Percentiles rank a stretch among this genome's conserved stretches.
phyloP scores from a whole-genome alignment of 768 basidiomycete genomes.

The Boletus pseudo-olivaceus region DNA sequence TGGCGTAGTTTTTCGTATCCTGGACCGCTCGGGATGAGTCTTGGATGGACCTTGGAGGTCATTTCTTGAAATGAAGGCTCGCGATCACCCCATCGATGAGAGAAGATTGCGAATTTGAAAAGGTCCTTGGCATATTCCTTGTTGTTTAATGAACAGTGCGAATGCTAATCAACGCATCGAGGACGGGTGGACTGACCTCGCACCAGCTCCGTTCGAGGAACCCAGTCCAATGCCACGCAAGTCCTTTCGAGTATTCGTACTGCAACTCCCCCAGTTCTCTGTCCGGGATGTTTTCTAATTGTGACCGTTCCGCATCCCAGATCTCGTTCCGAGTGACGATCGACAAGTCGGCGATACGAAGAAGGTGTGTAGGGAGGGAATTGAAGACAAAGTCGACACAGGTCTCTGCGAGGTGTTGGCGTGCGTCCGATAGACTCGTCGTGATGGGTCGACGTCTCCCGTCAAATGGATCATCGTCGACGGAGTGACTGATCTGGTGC shows the following conservation, averaged over 20 bases:
- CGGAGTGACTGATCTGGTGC: conserved; percentile 7
- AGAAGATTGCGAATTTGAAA: conserved; percentile 10
- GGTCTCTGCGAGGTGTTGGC: conserved; percentile 2
- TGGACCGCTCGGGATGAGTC: neutral
- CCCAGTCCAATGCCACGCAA: conserved; percentile 2
- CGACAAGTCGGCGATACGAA: conserved; percentile 3
- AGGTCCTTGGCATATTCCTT: conserved; percentile 6
- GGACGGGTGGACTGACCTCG: neutral
- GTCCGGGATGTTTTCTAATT: neutral
- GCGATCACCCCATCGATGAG: conserved; percentile 9
- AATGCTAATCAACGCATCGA: no score
- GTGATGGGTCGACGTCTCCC: neutral
- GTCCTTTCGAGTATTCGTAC: conserved; percentile 2
- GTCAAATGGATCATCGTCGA: conserved; percentile 9
- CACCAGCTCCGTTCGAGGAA: conserved; percentile 7
- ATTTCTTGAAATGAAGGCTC: conserved; percentile 3
- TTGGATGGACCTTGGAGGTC: neutral
- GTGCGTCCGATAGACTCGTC: neutral
- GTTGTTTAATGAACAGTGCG: neutral
- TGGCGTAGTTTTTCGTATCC: conserved; percentile 5
- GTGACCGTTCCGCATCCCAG: conserved; percentile 2
- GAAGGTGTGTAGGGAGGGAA: conserved; percentile 4
- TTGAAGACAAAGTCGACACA: conserved; percentile 8
- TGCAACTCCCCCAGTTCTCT: neutral
- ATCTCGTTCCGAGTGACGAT: conserved; percentile 6